Base-by-base conservation (phyloP, 2,329 filamentous ascomycete species). In the Pseudocercospora vitis region DNA sequence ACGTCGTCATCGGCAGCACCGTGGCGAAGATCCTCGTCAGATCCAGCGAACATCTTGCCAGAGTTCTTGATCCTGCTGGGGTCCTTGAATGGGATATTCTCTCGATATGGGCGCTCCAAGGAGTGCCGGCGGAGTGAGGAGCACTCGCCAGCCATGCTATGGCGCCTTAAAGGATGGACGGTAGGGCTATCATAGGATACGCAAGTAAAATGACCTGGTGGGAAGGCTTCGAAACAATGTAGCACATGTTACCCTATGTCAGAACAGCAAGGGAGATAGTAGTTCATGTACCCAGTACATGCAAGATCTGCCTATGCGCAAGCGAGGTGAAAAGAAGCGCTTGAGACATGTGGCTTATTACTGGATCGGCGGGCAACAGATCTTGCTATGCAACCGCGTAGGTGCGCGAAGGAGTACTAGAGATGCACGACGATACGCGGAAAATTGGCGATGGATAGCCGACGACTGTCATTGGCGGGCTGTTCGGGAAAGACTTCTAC, bases 21-120 rank as follows among this genome's bases (percentile, higher is more conserved):
- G 50, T 56, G 33, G 9, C 12, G 35, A 40, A 23, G 2, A 39
- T 58, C 50, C 9, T 57, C 42, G 3, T 49, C 52, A 29, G 50
- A 48, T 12, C 35, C 16, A 21, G n/a, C 28, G 18, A 19, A 40
- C 1, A 23, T 11, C 19, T 11, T 52, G 49, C 33, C 46, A 24
- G 31, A 24, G 3, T 32, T 18, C 31, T 56, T 52, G 1, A 23
- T 11, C 19, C 8, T 52, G 49, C 33, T 49, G 28, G 31, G 19
- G 3, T 32, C 21, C 31, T 56, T 52, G 12, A 56, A 49, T 18
- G 52, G 44, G 7, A 49, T 48, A 11, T 45, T 42, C n/a, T 56
- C 48, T 11, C 18, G 35, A 11, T 40, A 40, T 40, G 35, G 18
- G 12, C 11, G 35, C n/a, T 40, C 33, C 18, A 28, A 19, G 11